phyloP scores from a whole-genome alignment of 768 basidiomycete genomes.

The Tephrocybe rancida region DNA sequence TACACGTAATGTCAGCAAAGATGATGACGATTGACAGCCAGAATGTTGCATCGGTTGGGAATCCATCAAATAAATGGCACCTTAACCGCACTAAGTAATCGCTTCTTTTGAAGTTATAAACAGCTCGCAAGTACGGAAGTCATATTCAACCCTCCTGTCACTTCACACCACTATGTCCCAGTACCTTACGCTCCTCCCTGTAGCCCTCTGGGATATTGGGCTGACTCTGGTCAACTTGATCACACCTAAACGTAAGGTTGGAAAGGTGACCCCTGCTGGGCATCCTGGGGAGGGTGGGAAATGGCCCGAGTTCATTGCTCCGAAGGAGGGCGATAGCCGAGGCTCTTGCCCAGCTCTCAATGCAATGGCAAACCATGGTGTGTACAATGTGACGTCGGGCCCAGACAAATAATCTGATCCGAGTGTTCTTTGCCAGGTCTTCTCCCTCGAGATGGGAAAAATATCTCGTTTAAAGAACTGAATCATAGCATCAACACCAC shows the following conservation, averaged over 20 bases:
- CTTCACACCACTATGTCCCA: no score
- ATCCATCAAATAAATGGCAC: no score
- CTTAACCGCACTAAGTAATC: no score
- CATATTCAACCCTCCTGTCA: no score
- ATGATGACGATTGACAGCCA: no score
- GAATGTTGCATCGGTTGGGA: no score
- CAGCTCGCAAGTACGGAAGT: no score
- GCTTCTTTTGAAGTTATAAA: no score
- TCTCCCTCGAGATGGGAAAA: conserved; percentile 64
- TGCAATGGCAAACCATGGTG: conserved; percentile 84
- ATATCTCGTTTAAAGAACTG: conserved; percentile 64
- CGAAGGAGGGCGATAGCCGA: conserved; percentile 66
- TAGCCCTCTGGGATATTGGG: conserved; percentile 54
- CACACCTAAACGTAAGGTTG: conserved; percentile 48
- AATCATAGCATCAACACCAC: conserved; percentile 46
- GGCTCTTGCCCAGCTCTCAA: conserved; percentile 66
- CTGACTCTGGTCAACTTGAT: conserved; percentile 56
- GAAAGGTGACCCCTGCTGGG: conserved; percentile 57
- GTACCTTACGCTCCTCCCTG: conserved; percentile 13
- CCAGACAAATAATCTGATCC: not conserved
- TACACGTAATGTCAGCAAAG: no score
- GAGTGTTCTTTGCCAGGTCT: conserved; percentile 50
- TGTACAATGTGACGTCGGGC: conserved; percentile 14
- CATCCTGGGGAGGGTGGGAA: conserved; percentile 57
- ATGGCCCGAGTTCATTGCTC: conserved; percentile 70